Evolutionary conservation across 352 stramenopile species (phyloP), one percentile per base, ranked within the genome.

Genomic region (Elongisporangium undulatum): DNA sequence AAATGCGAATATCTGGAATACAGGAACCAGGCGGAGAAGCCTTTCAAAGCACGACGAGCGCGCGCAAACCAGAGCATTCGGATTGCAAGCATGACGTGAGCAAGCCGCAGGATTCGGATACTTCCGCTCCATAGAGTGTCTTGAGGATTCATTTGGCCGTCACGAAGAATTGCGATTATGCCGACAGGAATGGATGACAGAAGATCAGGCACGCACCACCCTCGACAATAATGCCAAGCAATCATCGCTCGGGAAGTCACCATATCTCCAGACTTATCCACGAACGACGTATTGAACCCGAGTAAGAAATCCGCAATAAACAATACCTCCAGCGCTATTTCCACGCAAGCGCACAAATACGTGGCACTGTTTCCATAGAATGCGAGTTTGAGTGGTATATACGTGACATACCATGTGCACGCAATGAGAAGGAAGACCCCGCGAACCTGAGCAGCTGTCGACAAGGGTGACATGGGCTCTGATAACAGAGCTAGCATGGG

Each of bases 1-100:
- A 79, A 24, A 52, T 84, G 67, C 0, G 66, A 77, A 22, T 73
- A 74, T 3, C 70, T 62, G 4, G 69, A 82, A 57, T 80, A 86
- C 1, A 75, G 58, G 26, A 80, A 10, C 71, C 66, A 78, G 5
- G 62, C 60, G 61, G 66, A 77, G 10, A 78, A 54, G 20, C 58
- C 68, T 19, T 64, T 62, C 0, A 54, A 53, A n/a, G 21, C 51
- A 19, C 62, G 19, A 19, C 23, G 62, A 1, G 58, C 49, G n/a
- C 69, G 59, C 9, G 58, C 61, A 34, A 68, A 57, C 62, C 66
- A 70, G 49, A 72, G 61, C 38, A 67, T 63, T 21, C 69, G 71
- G 6, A 80, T 50, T 5, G 70, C 56, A 9, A 66, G 66, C 23
- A 65, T 53, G 5, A 72, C 56, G n/a, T 69, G 63, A 4, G 69